Evolutionary conservation across 2,329 filamentous ascomycete species (phyloP).

Genomic region (Fusarium xyrophilum): DNA sequence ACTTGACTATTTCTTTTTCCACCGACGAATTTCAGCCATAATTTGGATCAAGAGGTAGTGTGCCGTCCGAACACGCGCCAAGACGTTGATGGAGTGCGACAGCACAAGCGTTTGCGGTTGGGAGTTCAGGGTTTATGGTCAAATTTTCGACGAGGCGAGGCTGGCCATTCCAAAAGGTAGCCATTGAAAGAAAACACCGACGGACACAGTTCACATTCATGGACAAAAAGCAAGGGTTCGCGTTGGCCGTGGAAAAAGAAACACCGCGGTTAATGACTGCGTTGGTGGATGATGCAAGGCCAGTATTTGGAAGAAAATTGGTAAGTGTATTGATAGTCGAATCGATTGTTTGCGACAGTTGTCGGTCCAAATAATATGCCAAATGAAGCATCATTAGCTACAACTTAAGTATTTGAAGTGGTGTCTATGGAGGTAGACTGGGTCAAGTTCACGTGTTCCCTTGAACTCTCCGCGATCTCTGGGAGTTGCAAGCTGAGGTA

Average conservation of each 20-base stretch:
- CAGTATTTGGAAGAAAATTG: conserved; percentile 5
- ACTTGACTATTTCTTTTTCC: conserved; percentile 33
- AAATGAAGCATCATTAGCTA: conserved; percentile 18
- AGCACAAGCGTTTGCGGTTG: conserved; percentile 40
- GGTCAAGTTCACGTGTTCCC: not conserved
- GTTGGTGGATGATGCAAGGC: conserved; percentile 7
- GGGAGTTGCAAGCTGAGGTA: not conserved
- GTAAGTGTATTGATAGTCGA: conserved; percentile 30
- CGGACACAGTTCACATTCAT: conserved; percentile 20
- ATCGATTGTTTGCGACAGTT: conserved; percentile 14
- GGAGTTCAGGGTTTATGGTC: conserved; percentile 39
- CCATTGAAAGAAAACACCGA: conserved; percentile 16
- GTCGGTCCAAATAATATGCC: conserved; percentile 12
- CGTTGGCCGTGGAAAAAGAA: conserved; percentile 11
- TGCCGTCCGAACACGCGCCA: conserved; percentile 26
- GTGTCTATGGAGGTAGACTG: not conserved
- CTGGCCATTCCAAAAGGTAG: conserved; percentile 8
- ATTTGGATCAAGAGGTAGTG: conserved; percentile 35
- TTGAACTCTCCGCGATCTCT: not conserved
- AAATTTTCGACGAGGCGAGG: conserved; percentile 24
- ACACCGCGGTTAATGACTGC: conserved; percentile 2
- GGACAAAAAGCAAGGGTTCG: conserved; percentile 29
- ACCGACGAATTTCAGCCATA: conserved; percentile 26
- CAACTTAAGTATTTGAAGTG: not conserved
- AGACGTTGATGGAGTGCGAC: conserved; percentile 32